These are phyloP conservation scores for Grifola frondosa DNA, from an alignment of 1,284 basidiomycete genomes.

Conservation along the genomic window DNA sequence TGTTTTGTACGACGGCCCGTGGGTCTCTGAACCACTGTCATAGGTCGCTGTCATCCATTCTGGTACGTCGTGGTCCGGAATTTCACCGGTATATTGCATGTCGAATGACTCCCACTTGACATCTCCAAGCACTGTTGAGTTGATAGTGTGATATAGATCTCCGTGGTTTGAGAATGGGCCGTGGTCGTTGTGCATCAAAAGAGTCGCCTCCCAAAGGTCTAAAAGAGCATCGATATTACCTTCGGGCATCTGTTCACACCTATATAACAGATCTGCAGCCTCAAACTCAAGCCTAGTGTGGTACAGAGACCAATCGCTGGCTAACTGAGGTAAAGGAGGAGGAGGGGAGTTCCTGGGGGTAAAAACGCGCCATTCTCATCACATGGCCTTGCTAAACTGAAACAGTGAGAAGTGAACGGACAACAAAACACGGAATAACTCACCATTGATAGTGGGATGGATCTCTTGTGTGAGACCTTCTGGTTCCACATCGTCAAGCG, in stretches of 20 bases:
- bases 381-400: slow-evolving; percentile 13
- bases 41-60: slow-evolving; percentile 16
- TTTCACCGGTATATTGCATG: slow-evolving; percentile 5
- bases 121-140: slow-evolving; percentile 7
- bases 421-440: too few relatives aligned
- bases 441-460: too few relatives aligned
- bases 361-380: slow-evolving; percentile 17
- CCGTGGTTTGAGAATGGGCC: slow-evolving; percentile 9
- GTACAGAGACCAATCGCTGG: slow-evolving; percentile 10
- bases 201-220: slow-evolving; percentile 9
- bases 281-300: slow-evolving; percentile 10
- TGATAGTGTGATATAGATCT: slow-evolving; percentile 2
- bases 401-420: too few relatives aligned
- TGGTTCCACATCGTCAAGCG: too few relatives aligned
- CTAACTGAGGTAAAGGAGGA: slow-evolving; percentile 5
- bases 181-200: background rate
- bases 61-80: slow-evolving; percentile 10
- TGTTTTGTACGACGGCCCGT: slow-evolving; percentile 6
- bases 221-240: slow-evolving; percentile 9
- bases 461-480: too few relatives aligned
- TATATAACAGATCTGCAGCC: slow-evolving; percentile 14
- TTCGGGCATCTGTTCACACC: slow-evolving; percentile 3
- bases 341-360: slow-evolving; percentile 16
- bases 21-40: slow-evolving; percentile 18
- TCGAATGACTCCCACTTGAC: slow-evolving; percentile 11